Evolutionary conservation across 2,329 filamentous ascomycete species (phyloP).

Genomic region (Ilyonectria robusta): DNA sequence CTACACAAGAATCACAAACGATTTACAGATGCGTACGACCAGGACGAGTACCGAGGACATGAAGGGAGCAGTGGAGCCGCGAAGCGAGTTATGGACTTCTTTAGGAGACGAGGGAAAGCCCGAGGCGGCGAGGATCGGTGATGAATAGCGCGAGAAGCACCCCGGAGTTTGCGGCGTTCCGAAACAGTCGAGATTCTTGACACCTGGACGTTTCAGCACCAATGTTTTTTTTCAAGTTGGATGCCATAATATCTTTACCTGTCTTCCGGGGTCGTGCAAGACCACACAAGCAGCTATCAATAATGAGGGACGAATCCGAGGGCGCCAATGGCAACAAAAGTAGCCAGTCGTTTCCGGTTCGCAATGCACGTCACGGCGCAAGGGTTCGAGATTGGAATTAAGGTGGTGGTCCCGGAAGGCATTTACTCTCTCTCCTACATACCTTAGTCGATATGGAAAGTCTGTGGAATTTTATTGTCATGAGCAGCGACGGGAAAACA

Average conservation of each 20-base stretch:
- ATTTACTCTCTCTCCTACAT: slow-evolving; percentile 44
- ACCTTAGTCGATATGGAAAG: slow-evolving; percentile 44
- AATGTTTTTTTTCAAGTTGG: slow-evolving; percentile 43
- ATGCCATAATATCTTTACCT: slow-evolving; percentile 47
- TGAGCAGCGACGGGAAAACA: slow-evolving; percentile 32
- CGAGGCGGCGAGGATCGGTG: slow-evolving; percentile 72
- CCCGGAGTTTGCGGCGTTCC: slow-evolving; percentile 44
- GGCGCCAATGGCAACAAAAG: slow-evolving; percentile 22
- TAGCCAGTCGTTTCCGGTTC: slow-evolving; percentile 19
- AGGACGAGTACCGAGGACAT: slow-evolving; percentile 75
- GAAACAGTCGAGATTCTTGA: slow-evolving; percentile 43
- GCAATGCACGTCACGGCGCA: slow-evolving; percentile 44
- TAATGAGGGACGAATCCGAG: slow-evolving; percentile 47
- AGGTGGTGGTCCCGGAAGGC: slow-evolving; percentile 42
- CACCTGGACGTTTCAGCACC: slow-evolving; percentile 40
- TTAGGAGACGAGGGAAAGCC: slow-evolving; percentile 87
- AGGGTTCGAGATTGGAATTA: slow-evolving; percentile 44
- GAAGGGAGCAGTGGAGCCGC: slow-evolving; percentile 89
- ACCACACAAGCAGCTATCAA: slow-evolving; percentile 43
- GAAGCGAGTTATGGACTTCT: slow-evolving; percentile 98
- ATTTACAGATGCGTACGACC: slow-evolving; percentile 91
- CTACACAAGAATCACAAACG: slow-evolving; percentile 90
- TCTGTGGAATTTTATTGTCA: slow-evolving; percentile 35
- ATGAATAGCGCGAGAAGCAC: slow-evolving; percentile 39
- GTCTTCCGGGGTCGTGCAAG: slow-evolving; percentile 42